Evolutionary conservation across 129 eudicot genomes (phyloP).

Genomic region (Tagetes patula): DNA sequence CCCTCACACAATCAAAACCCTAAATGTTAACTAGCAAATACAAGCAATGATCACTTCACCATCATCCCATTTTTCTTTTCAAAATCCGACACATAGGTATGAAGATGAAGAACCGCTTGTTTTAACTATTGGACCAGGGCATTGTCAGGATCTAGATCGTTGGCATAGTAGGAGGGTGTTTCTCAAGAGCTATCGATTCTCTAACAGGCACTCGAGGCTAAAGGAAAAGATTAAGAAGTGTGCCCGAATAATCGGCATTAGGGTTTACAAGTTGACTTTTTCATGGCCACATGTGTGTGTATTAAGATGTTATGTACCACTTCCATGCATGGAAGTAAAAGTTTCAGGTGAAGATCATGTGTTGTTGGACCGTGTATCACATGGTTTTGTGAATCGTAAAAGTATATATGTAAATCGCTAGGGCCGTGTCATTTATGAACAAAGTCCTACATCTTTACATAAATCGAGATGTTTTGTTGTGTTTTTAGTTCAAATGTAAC

Average conservation of each 20-base stretch:
- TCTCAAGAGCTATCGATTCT: constrained; percentile 32
- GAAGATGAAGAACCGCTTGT: constrained; percentile 31
- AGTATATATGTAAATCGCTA: neutral
- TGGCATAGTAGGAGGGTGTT: constrained; percentile 41
- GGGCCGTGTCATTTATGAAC: neutral
- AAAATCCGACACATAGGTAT: neutral
- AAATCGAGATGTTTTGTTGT: neutral
- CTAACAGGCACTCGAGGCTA: constrained; percentile 9
- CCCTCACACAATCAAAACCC: constrained; percentile 1
- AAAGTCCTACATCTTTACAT: neutral
- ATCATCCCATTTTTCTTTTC: constrained; percentile 13
- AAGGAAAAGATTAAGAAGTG: constrained; percentile 32
- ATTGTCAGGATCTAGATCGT: constrained; percentile 26
- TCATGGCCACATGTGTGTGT: constrained; percentile 36
- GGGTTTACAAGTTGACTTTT: constrained; percentile 33
- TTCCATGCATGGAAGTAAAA: constrained; percentile 26
- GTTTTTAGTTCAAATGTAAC: neutral
- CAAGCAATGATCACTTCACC: constrained; percentile 32
- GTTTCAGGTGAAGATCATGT: constrained; percentile 3
- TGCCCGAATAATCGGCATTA: constrained; percentile 26
- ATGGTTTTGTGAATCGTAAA: constrained; percentile 1
- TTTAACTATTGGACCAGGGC: neutral
- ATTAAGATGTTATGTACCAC: constrained; percentile 35
- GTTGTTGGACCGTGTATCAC: constrained; percentile 20
- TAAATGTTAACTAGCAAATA: constrained; percentile 15